Base-by-base conservation (phyloP, 148 eudicot genomes). In the Fallopia convolvulus region DNA sequence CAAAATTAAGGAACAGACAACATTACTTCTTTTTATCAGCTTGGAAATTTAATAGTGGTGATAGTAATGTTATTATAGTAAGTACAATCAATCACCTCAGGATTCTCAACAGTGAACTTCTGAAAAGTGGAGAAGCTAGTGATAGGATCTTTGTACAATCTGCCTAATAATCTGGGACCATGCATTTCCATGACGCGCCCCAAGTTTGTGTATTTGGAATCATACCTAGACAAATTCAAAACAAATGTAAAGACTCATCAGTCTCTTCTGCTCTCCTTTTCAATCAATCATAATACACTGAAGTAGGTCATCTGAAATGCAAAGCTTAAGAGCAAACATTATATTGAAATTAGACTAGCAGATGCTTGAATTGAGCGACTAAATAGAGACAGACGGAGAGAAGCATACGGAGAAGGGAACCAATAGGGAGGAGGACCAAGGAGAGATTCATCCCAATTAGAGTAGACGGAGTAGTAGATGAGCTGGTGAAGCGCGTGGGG, bases 381-480 rank as follows among this genome's bases (percentile, higher is more conserved):
- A 30, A 5, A 40, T 55, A 77, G 77, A 78, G 72, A 41, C 21
- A 39, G 14, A 12, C 47, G 55, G 72, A 41, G 32, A 39, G 14
- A 12, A 56, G 61, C 77, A n/a, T 90, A 91, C 92, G 53, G 87
- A 17, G 96, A 90, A 73, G 98, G 98, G 81, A 89, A 94, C 97
- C 98, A 94, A 44, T 94, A 94, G 76, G 83, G 86, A 77, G 97
- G 93, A 66, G 95, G 98, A 3, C 92, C 97, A 36, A 78, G 65
- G 23, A 80, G 68, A 47, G 92, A 74, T 7, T 77, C 84, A 81
- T 94, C 93, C 79, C 92, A 89, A 58, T 80, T 18, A 76, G 82
- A 82, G 81, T 89, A 94, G 36, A 90, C 86, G 0, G 90, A 81
- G 86, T 90, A 84, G 89, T 87, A 90, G 26, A 94, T 70, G 40